These are phyloP conservation scores for Saccharomycopsis sp. DNA, from an alignment of 805 yeast genomes.

Conservation along the genomic window DNA sequence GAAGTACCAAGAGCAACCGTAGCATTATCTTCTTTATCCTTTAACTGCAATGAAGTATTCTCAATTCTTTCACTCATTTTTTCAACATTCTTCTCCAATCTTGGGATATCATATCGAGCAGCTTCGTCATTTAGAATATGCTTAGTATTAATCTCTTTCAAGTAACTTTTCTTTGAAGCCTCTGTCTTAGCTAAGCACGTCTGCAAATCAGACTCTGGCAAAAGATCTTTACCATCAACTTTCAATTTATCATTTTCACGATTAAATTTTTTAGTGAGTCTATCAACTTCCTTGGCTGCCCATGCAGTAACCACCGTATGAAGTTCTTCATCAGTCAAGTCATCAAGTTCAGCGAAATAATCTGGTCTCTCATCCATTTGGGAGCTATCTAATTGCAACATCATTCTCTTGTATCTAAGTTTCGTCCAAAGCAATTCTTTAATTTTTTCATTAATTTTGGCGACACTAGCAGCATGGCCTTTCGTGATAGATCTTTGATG, in stretches of 20 bases:
- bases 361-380: conserved; percentile 43
- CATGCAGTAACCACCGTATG: conserved; percentile 49
- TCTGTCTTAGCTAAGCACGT: conserved; percentile 51
- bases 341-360: conserved; percentile 63
- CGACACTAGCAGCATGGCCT: conserved; percentile 73
- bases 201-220: conserved; percentile 50
- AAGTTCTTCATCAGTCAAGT: conserved; percentile 59
- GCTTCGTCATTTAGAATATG: conserved; percentile 39
- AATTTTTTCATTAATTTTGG: conserved; percentile 68
- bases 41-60: conserved; percentile 64
- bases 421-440: conserved; percentile 83
- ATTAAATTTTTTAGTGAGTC: conserved; percentile 53
- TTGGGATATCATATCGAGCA: conserved; percentile 51
- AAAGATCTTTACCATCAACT: conserved; percentile 46
- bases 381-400: conserved; percentile 55
- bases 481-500: conserved; percentile 92
- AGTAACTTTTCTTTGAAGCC: conserved; percentile 44
- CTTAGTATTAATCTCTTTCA: conserved; percentile 51
- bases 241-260: conserved; percentile 72
- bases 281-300: conserved; percentile 60
- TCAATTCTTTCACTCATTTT: conserved; percentile 64
- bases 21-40: conserved; percentile 91
- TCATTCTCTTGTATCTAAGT: conserved; percentile 63
- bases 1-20: conserved; percentile 91
- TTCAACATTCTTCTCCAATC: conserved; percentile 62